Conservation (phyloP, 164 flowering plant genomes). For the Sedum album region DNA sequence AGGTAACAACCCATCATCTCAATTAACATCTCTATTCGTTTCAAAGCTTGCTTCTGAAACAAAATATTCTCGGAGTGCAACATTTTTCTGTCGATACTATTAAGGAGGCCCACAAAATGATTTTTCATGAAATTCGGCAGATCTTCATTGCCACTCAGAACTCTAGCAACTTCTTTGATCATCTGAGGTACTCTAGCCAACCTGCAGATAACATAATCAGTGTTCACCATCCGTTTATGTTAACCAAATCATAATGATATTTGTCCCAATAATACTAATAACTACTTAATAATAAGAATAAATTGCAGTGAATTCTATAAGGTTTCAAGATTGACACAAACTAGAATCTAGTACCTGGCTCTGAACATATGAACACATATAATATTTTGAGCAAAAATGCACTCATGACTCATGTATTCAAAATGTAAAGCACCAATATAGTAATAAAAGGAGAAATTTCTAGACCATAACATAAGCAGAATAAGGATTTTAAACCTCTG, state of each 20-base stretch:
- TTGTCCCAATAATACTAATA: not conserved
- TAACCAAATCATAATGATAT: not conserved
- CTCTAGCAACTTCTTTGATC: constrained; percentile 78
- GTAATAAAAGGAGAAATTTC: not conserved
- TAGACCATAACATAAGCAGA: not conserved
- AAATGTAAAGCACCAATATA: not conserved
- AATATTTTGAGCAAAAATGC: not conserved
- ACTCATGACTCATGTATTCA: not conserved
- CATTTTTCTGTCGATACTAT: constrained; percentile 91
- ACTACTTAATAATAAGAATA: not conserved
- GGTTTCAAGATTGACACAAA: not conserved
- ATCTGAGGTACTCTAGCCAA: constrained; percentile 65
- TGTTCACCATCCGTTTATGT: not conserved
- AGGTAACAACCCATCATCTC: constrained; percentile 90
- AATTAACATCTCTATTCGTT: constrained; percentile 80
- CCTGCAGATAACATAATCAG: constrained; percentile 29
- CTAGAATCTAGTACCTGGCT: not conserved
- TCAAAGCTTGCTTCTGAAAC: constrained; percentile 78
- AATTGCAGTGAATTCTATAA: not conserved
- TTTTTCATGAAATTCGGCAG: constrained; percentile 77
- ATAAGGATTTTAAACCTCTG: not conserved
- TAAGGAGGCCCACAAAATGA: constrained; percentile 95
- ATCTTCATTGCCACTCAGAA: constrained; percentile 73
- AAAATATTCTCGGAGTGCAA: constrained; percentile 69
- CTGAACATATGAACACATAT: too few species aligned